Percentiles rank a stretch among this genome's conserved stretches.
Evolutionary conservation across 768 basidiomycete species (phyloP).

Genomic region (Termitomyces sp.): DNA sequence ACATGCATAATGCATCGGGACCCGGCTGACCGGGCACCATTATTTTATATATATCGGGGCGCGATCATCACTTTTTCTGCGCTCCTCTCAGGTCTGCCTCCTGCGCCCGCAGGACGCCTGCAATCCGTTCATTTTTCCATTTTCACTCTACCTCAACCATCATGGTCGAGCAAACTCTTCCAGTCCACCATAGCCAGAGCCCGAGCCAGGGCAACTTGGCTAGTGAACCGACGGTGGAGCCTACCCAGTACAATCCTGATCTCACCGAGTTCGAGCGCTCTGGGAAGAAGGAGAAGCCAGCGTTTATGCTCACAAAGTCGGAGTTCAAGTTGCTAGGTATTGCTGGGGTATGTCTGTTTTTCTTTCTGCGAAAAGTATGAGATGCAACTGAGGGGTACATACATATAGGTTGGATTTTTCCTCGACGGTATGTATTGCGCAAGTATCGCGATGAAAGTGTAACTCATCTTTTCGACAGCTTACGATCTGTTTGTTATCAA

Average conservation of each 20-base stretch:
- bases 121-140: background rate
- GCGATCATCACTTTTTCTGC: background rate
- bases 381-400: background rate
- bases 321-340: slow-evolving; percentile 63
- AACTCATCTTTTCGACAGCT: slow-evolving; percentile 32
- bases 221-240: too few relatives aligned
- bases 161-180: background rate
- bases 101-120: background rate
- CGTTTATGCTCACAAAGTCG: slow-evolving; percentile 28
- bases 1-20: background rate
- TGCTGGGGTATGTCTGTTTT: slow-evolving; percentile 39
- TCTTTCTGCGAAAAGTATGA: background rate
- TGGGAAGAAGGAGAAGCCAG: slow-evolving; percentile 16
- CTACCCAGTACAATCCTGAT: slow-evolving; percentile 8
- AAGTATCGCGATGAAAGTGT: background rate
- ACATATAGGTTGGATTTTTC: slow-evolving; percentile 62
- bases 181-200: background rate
- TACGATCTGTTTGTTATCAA: slow-evolving; percentile 75
- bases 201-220: too few relatives aligned
- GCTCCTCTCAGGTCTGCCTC: background rate
- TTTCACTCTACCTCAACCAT: background rate
- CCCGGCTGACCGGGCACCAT: background rate
- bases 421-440: slow-evolving; percentile 49
- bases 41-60: background rate
- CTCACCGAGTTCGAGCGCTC: slow-evolving; percentile 26